Conservation (phyloP, 2,329 filamentous ascomycete species). For the Ophiostoma himal-ulmi region DNA sequence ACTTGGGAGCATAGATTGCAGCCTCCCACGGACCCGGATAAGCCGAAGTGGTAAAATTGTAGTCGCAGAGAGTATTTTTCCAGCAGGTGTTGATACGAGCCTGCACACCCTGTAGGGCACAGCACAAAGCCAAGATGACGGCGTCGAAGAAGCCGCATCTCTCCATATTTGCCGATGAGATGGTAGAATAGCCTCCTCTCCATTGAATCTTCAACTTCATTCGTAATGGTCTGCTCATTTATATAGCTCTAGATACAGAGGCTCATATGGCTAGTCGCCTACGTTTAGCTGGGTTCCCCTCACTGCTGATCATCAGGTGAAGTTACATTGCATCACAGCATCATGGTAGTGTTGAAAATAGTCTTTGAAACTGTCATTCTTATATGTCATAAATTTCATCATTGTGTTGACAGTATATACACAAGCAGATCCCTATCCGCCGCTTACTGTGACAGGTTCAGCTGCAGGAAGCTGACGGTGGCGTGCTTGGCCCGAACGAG, state of each 20-base stretch:
- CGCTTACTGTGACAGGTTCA: constrained; percentile 18
- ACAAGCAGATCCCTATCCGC: background rate
- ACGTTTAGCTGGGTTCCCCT: background rate
- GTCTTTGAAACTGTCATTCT: background rate
- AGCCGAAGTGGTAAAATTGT: constrained; percentile 42
- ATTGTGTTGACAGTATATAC: constrained; percentile 33
- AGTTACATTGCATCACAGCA: background rate
- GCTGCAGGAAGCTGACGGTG: constrained; percentile 41
- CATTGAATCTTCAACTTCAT: background rate
- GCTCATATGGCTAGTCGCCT: background rate
- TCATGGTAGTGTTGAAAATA: background rate
- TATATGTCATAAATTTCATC: background rate
- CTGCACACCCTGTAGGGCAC: background rate
- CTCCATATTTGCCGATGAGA: background rate
- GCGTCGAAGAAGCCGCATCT: background rate
- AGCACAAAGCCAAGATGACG: background rate
- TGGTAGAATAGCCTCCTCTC: background rate
- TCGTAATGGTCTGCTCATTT: background rate
- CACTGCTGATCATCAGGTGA: background rate
- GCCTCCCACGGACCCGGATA: constrained; percentile 54
- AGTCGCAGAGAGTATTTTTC: constrained; percentile 45
- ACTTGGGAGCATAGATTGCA: constrained; percentile 51
- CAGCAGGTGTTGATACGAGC: background rate
- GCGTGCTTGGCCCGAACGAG: constrained; percentile 45
- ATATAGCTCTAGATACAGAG: background rate